Evolutionary conservation across 2,329 filamentous ascomycete species (phyloP), one percentile per base, ranked within the genome.

Genomic region (Penicillium sp.): DNA sequence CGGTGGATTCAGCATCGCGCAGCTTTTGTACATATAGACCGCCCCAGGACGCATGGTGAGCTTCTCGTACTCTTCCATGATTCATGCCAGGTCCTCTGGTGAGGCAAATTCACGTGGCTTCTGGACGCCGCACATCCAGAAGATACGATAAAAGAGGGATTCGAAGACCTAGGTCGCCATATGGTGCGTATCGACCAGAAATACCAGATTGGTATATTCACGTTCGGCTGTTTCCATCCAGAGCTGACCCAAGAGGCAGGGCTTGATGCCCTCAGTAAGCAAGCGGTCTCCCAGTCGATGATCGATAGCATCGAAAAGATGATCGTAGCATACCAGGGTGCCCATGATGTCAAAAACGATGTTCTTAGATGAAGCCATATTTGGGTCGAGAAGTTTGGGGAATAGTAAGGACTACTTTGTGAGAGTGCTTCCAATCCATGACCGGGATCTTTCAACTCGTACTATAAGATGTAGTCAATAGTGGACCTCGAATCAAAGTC

Each of bases 171-270:
- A n/a, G n/a, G n/a, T n/a, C 61, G 13, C 69, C 73, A 58, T 77
- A 81, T 0, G 70, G 67, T 1, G 63, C 70, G 61, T 81, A 80
- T 13, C 69, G 64, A 0, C 70, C 73, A 0, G 74, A 74, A 16
- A 81, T 69, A 40, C 73, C 3, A 81, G 70, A 55, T 77, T 80
- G 6, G 78, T 81, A 64, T 78, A 81, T 60, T 81, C 77, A 5
- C 75, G 71, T 56, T 81, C 79, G 4, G 77, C 73, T 4, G 70
- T 70, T 49, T 77, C 75, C 61, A 78, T 75, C 78, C 77, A 81
- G 4, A 75, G 69, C 50, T 71, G 77, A 14, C 75, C 78, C 10
- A 81, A 75, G 5, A 76, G 67, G 13, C 68, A 69, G 0, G 77
- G 66, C 4, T 71, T 73, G 56, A 81, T 74, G 24, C 61, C 68